Conservation (phyloP, 768 basidiomycete genomes). For the Tephrocybe sp. region DNA sequence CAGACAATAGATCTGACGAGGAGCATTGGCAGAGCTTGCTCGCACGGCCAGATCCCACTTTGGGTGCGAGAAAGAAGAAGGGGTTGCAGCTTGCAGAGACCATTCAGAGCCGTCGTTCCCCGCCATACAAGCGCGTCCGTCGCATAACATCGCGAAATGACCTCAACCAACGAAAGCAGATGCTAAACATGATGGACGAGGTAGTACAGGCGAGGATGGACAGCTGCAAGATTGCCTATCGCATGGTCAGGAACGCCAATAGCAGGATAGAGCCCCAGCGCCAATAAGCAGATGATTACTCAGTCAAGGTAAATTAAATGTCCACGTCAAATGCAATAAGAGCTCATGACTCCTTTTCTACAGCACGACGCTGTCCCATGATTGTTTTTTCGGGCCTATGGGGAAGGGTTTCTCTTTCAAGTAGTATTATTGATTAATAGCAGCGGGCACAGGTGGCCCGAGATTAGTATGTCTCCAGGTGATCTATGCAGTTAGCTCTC, state of each 20-base stretch:
- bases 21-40: conserved; percentile 22
- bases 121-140: conserved; percentile 18
- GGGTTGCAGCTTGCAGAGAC: conserved; percentile 50
- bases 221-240: conserved; percentile 67
- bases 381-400: not conserved
- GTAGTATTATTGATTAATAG: no score
- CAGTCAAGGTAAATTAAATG: conserved; percentile 1
- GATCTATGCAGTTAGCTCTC: no score
- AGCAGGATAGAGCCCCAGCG: conserved; percentile 29
- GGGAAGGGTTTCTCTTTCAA: not conserved
- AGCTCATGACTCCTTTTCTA: not conserved
- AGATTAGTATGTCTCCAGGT: no score
- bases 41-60: conserved; percentile 32
- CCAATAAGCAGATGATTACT: conserved; percentile 17
- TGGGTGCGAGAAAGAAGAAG: conserved; percentile 61
- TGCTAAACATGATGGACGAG: conserved; percentile 68
- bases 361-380: not conserved
- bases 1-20: not conserved
- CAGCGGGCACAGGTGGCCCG: no score
- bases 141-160: conserved; percentile 14
- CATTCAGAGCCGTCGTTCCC: conserved; percentile 20
- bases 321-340: not conserved
- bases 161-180: conserved; percentile 37
- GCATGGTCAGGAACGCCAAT: conserved; percentile 49
- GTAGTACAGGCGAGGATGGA: conserved; percentile 78